Conservation (phyloP, 805 yeast genomes). For the Candida ipomoeae region DNA sequence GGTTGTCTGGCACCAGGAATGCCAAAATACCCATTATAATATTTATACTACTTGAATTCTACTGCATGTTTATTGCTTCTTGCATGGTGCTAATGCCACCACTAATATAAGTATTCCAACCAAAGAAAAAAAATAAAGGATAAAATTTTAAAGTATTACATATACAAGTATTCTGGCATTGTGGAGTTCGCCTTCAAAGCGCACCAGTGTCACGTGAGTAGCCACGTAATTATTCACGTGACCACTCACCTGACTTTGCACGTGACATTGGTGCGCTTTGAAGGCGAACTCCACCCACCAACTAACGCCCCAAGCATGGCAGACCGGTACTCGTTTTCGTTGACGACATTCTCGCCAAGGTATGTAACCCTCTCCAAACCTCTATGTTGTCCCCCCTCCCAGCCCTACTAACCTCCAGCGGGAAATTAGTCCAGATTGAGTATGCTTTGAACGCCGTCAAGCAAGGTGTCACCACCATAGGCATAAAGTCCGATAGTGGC, state of each 20-base stretch:
- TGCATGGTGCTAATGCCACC: too few species aligned
- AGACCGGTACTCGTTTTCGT: constrained; percentile 94
- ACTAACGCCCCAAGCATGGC: constrained; percentile 57
- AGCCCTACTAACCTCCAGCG: constrained; percentile 48
- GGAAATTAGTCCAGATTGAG: constrained; percentile 95
- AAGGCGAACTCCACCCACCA: constrained; percentile 6
- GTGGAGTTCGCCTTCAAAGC: too few species aligned
- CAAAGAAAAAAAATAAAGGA: too few species aligned
- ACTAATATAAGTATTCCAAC: too few species aligned
- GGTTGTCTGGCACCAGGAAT: too few species aligned
- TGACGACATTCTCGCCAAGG: constrained; percentile 97
- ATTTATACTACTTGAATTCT: too few species aligned
- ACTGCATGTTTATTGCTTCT: neutral
- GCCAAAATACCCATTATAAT: too few species aligned
- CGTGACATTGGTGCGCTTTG: constrained; percentile 4
- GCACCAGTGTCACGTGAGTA: neutral
- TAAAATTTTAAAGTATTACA: too few species aligned
- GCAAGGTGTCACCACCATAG: constrained; percentile 95
- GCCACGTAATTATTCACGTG: neutral
- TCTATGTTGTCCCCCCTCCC: neutral
- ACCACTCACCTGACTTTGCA: neutral
- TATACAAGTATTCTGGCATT: too few species aligned
- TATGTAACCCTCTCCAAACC: constrained; percentile 33
- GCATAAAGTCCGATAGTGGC: constrained; percentile 91
- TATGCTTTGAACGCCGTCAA: constrained; percentile 96